These are phyloP conservation scores for Telopea speciosissima DNA, from an alignment of 177 flowering plant species.

Conservation along the genomic window DNA sequence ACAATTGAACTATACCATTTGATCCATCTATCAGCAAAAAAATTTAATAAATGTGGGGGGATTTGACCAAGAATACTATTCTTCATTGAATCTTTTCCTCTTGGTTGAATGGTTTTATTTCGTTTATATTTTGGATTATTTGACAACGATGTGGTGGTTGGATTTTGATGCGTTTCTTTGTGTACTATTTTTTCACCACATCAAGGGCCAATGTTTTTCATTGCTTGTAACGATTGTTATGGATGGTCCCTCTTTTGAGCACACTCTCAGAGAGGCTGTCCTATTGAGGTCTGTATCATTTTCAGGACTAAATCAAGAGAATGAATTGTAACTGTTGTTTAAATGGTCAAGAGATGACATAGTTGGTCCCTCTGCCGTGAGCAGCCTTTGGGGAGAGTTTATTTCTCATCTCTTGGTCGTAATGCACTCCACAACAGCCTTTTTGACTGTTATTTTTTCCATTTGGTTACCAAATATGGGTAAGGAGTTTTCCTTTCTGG, in stretches of 20 bases:
- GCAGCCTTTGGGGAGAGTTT: background rate
- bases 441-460: background rate
- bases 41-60: no score
- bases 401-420: background rate
- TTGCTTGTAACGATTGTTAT: background rate
- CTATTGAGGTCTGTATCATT: no score
- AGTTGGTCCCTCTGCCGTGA: background rate
- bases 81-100: background rate
- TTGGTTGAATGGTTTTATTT: background rate
- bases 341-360: background rate
- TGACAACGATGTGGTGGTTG: background rate
- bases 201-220: background rate
- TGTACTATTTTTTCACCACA: background rate
- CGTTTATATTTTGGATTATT: background rate
- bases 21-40: no score
- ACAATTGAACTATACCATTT: no score
- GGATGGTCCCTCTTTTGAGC: background rate
- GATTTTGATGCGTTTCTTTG: background rate
- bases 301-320: background rate
- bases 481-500: background rate
- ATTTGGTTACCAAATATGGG: background rate
- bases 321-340: background rate
- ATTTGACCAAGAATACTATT: no score
- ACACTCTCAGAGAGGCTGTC: no score
- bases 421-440: background rate